Percentiles rank a stretch among this genome's conserved stretches.
Evolutionary conservation across 1,284 basidiomycete species (phyloP).

Genomic region (Thelephora terrestris): DNA sequence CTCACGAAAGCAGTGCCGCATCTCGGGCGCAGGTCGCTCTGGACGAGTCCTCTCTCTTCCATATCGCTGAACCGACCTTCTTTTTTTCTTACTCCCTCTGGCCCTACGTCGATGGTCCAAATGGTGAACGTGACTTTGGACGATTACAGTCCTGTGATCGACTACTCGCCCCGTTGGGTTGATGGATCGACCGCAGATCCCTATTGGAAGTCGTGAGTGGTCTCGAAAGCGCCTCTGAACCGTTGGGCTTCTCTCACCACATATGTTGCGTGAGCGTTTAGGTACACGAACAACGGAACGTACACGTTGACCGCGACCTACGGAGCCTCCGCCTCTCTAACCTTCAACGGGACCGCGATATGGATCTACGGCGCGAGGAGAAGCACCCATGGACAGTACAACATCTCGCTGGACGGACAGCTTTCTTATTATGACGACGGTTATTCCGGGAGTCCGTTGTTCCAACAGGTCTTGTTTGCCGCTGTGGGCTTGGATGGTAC

Average conservation of each 20-base stretch:
- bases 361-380: conserved; percentile 38
- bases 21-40: no score
- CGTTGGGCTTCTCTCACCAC: no score
- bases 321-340: conserved; percentile 18
- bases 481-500: neutral
- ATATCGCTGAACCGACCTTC: no score
- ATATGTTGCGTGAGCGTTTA: neutral
- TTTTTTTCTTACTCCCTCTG: no score
- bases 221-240: no score
- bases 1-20: no score
- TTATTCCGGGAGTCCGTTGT: neutral
- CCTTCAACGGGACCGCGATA: conserved; percentile 39
- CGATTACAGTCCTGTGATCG: neutral
- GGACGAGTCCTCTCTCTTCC: no score
- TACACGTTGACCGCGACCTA: conserved; percentile 8
- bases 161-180: neutral
- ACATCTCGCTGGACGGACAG: conserved; percentile 34
- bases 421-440: neutral
- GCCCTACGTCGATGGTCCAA: no score
- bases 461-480: neutral
- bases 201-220: no score
- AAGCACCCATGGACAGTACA: conserved; percentile 39
- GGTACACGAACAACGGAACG: neutral
- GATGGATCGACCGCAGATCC: no score
- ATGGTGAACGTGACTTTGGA: neutral